phyloP scores from a whole-genome alignment of 75 land plant genomes.

The Sequoiadendron giganteum region DNA sequence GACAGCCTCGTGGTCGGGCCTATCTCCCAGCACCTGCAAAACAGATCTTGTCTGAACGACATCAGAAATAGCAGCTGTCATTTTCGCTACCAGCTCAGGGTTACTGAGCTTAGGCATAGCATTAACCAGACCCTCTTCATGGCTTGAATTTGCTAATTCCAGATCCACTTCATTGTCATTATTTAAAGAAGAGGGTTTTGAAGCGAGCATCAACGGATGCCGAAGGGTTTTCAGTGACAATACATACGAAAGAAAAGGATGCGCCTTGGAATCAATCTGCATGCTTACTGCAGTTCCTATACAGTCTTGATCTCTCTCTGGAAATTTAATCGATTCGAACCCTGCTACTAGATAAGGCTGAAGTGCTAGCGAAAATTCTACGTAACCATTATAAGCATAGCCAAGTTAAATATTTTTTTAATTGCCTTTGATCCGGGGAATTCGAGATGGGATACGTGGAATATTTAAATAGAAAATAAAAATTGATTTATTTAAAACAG shows the following conservation, averaged over 20 bases:
- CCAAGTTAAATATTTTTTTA: no score
- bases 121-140: slow-evolving; percentile 12
- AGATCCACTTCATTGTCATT: slow-evolving; percentile 4
- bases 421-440: neutral
- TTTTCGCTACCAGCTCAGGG: slow-evolving; percentile 2
- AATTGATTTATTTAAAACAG: neutral
- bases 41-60: slow-evolving; percentile 23
- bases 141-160: slow-evolving; percentile 7
- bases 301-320: neutral
- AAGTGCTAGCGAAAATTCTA: neutral
- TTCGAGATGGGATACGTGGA: neutral
- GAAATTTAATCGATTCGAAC: neutral
- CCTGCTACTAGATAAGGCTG: neutral
- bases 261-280: slow-evolving; percentile 8
- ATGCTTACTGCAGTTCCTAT: neutral
- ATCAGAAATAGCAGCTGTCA: slow-evolving; percentile 17
- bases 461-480: neutral
- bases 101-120: neutral
- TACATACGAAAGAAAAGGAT: slow-evolving; percentile 17
- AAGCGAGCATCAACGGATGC: slow-evolving; percentile 24
- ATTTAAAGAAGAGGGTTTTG: neutral
- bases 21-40: slow-evolving; percentile 27
- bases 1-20: slow-evolving; percentile 36
- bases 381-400: neutral
- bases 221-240: slow-evolving; percentile 25